A percentile compares a stretch with the other conserved stretches of the same genome.
phyloP scores from a whole-genome alignment of 139 green algal genomes.

The Pseudopediastrum boryanum region DNA sequence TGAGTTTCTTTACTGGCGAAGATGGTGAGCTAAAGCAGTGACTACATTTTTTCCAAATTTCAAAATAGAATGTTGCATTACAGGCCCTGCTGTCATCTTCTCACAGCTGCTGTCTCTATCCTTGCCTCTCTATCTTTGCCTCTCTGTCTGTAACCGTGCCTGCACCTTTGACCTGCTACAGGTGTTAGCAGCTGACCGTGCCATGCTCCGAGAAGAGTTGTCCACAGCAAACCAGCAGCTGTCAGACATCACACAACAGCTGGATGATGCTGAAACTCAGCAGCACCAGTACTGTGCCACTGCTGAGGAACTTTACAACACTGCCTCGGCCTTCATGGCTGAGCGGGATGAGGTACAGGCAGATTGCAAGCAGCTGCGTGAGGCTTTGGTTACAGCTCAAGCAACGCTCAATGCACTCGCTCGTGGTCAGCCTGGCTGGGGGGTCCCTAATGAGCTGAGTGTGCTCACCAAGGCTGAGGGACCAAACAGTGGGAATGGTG shows the following conservation, averaged over 20 bases:
- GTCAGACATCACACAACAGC: background rate
- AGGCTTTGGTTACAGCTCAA: constrained; percentile 1
- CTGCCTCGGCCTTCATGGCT: background rate
- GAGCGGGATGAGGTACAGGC: background rate
- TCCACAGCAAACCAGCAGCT: constrained; percentile 31
- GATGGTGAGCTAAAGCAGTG: no score
- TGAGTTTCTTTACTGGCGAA: no score
- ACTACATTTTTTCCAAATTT: background rate
- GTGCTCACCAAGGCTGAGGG: background rate
- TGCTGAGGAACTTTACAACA: background rate
- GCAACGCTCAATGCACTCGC: no score
- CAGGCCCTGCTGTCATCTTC: background rate
- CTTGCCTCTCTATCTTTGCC: background rate
- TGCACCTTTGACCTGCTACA: constrained; percentile 14
- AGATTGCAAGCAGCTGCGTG: background rate
- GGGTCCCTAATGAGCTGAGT: background rate
- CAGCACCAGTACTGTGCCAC: constrained; percentile 1
- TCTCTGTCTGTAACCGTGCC: background rate
- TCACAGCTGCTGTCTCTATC: background rate
- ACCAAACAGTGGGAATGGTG: background rate
- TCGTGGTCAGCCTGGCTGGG: no score
- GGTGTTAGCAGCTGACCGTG: constrained; percentile 29
- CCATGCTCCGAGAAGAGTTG: constrained; percentile 29
- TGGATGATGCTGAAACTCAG: constrained; percentile 12
- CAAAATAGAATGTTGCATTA: background rate